A percentile compares a stretch with the other conserved stretches of the same genome.
Conservation (phyloP, 352 stramenopile genomes). For the Elongisporangium prolatum region DNA sequence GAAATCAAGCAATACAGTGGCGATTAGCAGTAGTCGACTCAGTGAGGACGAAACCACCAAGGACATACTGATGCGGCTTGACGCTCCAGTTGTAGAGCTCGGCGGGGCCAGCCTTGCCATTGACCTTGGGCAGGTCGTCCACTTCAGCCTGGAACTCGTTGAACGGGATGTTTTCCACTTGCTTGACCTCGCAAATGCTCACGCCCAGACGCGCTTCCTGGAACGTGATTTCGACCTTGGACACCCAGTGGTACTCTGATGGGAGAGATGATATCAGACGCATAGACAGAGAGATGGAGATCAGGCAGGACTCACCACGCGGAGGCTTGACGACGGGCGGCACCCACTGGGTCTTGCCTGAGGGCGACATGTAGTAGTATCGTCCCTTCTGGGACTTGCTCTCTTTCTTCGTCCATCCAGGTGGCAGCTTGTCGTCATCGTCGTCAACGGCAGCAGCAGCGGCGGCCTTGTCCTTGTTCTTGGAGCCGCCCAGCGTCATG, state of each 20-base stretch:
- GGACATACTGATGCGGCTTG: constrained; percentile 58
- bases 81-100: constrained; percentile 90
- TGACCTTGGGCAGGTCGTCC: constrained; percentile 84
- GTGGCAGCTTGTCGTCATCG: constrained; percentile 38
- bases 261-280: not conserved
- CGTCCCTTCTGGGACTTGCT: constrained; percentile 83
- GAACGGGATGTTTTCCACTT: constrained; percentile 76
- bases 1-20: not conserved
- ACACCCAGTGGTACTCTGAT: constrained; percentile 69
- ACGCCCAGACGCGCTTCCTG: constrained; percentile 75
- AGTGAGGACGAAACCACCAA: not conserved
- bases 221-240: constrained; percentile 85
- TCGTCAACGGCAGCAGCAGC: constrained; percentile 7
- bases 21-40: not conserved
- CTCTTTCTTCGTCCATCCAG: constrained; percentile 79
- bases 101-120: constrained; percentile 73
- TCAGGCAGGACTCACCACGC: not conserved
- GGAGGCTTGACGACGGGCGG: constrained; percentile 28
- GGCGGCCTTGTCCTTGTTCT: constrained; percentile 8
- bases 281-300: not conserved
- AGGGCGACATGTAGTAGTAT: constrained; percentile 83
- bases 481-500: constrained; percentile 3
- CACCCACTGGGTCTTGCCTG: constrained; percentile 82
- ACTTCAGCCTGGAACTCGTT: constrained; percentile 86
- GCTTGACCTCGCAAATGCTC: constrained; percentile 70